Conservation (phyloP, 768 basidiomycete species). For the Tephrocybe sp. region DNA sequence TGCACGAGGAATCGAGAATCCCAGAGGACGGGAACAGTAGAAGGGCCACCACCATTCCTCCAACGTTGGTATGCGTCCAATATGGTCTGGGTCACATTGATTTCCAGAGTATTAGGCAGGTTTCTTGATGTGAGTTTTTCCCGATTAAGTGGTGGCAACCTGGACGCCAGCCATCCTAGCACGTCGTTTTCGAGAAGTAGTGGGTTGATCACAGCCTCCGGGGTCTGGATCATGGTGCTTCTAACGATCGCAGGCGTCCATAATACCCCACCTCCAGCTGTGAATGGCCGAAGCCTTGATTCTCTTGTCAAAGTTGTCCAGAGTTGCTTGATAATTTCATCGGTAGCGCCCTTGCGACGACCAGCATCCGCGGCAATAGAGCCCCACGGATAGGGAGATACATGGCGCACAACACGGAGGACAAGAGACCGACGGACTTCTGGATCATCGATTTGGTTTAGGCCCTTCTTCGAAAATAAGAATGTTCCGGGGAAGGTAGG, state of each 20-base stretch:
- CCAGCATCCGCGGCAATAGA: slow-evolving; percentile 58
- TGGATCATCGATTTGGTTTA: slow-evolving; percentile 32
- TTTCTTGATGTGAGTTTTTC: slow-evolving; percentile 25
- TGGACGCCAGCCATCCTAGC: slow-evolving; percentile 61
- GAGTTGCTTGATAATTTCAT: slow-evolving; percentile 45
- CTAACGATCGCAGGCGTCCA: slow-evolving; percentile 55
- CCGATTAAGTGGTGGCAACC: slow-evolving; percentile 47
- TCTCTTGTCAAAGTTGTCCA: slow-evolving; percentile 37
- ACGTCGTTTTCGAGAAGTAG: slow-evolving; percentile 15
- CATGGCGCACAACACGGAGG: slow-evolving; percentile 60
- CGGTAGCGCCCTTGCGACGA: slow-evolving; percentile 45
- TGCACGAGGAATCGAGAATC: slow-evolving; percentile 63
- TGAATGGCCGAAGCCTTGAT: slow-evolving; percentile 33
- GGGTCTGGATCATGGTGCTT: slow-evolving; percentile 20
- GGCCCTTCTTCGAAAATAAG: slow-evolving; percentile 36
- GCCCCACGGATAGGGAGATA: slow-evolving; percentile 79
- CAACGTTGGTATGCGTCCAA: slow-evolving; percentile 13
- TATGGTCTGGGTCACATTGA: slow-evolving; percentile 41
- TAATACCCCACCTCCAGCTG: slow-evolving; percentile 59
- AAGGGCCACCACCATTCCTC: slow-evolving; percentile 17
- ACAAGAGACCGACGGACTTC: slow-evolving; percentile 41
- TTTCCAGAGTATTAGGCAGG: slow-evolving; percentile 25
- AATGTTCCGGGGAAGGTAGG: slow-evolving; percentile 52
- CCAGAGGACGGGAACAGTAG: slow-evolving; percentile 44
- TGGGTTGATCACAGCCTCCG: slow-evolving; percentile 10